Percentiles rank a stretch among this genome's conserved stretches.
Conservation (phyloP, 306 rosid species). For the Glycine latifolia region DNA sequence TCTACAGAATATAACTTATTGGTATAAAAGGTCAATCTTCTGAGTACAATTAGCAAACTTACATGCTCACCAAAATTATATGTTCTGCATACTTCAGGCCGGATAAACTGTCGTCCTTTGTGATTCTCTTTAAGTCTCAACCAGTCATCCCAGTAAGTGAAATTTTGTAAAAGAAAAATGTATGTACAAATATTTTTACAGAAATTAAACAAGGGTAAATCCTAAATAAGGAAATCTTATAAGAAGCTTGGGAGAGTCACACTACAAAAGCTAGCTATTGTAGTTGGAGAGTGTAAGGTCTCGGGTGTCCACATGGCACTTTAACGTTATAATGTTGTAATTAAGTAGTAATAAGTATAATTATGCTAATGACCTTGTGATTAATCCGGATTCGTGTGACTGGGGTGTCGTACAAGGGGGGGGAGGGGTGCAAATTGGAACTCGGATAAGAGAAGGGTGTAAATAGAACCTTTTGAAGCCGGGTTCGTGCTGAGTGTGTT, state of each 20-base stretch:
- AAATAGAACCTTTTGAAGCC: too few relatives aligned
- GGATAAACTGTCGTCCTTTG: constrained; percentile 90
- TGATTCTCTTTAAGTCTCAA: constrained; percentile 86
- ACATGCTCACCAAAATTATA: constrained; percentile 96
- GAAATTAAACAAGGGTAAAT: constrained; percentile 34
- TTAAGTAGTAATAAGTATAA: too few relatives aligned
- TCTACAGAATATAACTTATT: neutral
- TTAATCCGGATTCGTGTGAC: too few relatives aligned
- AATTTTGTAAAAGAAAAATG: constrained; percentile 78
- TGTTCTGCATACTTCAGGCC: constrained; percentile 98
- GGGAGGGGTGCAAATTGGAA: too few relatives aligned
- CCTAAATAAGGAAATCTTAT: constrained; percentile 19
- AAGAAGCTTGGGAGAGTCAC: neutral
- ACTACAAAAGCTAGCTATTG: neutral
- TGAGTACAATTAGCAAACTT: constrained; percentile 50
- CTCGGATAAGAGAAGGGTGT: too few relatives aligned
- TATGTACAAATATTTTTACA: constrained; percentile 34
- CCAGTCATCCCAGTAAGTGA: constrained; percentile 99
- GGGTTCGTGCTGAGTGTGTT: too few relatives aligned
- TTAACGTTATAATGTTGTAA: too few relatives aligned
- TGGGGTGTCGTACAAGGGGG: too few relatives aligned
- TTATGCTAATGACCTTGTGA: too few relatives aligned
- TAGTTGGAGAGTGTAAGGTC: too few relatives aligned
- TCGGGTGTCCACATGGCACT: too few relatives aligned
- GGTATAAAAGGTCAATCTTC: constrained; percentile 20